A percentile compares a stretch with the other conserved stretches of the same genome.
Evolutionary conservation across 2,329 filamentous ascomycete genomes (phyloP).

Genomic region (Fusarium chaquense): DNA sequence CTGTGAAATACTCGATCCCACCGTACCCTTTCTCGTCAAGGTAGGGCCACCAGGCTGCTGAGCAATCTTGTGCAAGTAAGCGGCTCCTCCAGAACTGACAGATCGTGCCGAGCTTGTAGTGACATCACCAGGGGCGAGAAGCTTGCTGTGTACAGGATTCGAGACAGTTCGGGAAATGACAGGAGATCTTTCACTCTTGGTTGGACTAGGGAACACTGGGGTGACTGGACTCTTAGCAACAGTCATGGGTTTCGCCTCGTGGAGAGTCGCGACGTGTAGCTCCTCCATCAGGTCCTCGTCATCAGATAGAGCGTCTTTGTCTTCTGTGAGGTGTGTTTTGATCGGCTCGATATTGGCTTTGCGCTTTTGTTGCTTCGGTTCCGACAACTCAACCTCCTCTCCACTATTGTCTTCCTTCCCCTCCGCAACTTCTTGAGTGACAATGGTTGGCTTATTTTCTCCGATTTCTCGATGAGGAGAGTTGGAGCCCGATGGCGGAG

Average conservation of each 20-base stretch:
- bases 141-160: constrained; percentile 58
- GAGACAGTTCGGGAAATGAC: constrained; percentile 61
- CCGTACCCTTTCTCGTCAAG: constrained; percentile 75
- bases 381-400: constrained; percentile 27
- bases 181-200: constrained; percentile 45
- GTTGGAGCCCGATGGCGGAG: constrained; percentile 21
- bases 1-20: constrained; percentile 92
- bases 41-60: constrained; percentile 64
- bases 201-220: constrained; percentile 64
- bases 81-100: constrained; percentile 68
- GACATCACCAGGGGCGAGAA: constrained; percentile 60
- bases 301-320: constrained; percentile 66
- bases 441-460: constrained; percentile 26
- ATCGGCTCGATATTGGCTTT: constrained; percentile 66
- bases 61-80: constrained; percentile 65
- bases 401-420: constrained; percentile 7
- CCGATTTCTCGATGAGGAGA: constrained; percentile 13
- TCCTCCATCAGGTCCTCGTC: constrained; percentile 89
- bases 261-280: constrained; percentile 81
- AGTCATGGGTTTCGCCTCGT: constrained; percentile 84
- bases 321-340: constrained; percentile 57
- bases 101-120: constrained; percentile 63
- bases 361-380: constrained; percentile 44
- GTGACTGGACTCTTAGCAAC: constrained; percentile 87
- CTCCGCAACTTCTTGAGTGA: constrained; percentile 19